Percentiles rank a stretch among this genome's conserved stretches.
Evolutionary conservation across 108 stramenopile genomes (phyloP).

Genomic region (Nitzschia sp.): DNA sequence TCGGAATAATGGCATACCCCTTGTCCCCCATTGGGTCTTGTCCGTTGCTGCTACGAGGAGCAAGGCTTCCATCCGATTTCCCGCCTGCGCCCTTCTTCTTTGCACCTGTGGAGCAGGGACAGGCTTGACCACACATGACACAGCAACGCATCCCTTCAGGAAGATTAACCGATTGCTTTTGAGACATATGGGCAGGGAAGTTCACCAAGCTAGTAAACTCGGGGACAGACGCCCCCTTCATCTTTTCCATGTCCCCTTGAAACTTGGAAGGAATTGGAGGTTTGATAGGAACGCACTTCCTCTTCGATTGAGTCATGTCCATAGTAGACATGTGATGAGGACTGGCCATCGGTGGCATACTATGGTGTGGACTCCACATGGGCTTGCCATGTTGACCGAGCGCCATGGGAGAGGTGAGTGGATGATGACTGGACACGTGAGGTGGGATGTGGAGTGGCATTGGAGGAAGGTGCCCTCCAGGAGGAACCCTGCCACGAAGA

Average conservation of each 20-base stretch:
- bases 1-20: slow-evolving; percentile 63
- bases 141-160: slow-evolving; percentile 87
- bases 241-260: slow-evolving; percentile 83
- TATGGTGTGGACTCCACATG: slow-evolving; percentile 56
- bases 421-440: slow-evolving; percentile 66
- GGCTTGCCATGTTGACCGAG: slow-evolving; percentile 26
- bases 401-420: slow-evolving; percentile 74
- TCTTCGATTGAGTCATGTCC: slow-evolving; percentile 65
- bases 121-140: slow-evolving; percentile 88
- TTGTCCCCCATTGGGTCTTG: slow-evolving; percentile 33
- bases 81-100: slow-evolving; percentile 51
- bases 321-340: slow-evolving; percentile 55
- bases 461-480: slow-evolving; percentile 53
- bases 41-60: slow-evolving; percentile 26
- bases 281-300: slow-evolving; percentile 74
- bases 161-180: slow-evolving; percentile 73
- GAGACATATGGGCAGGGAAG: slow-evolving; percentile 86
- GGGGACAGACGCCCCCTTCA: slow-evolving; percentile 69
- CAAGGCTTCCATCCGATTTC: slow-evolving; percentile 33
- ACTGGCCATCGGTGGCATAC: slow-evolving; percentile 40
- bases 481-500: slow-evolving; percentile 70
- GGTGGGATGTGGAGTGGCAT: slow-evolving; percentile 72
- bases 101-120: slow-evolving; percentile 59
- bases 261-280: slow-evolving; percentile 84
- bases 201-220: slow-evolving; percentile 86